A percentile compares a stretch with the other conserved stretches of the same genome.
phyloP scores from a whole-genome alignment of 345 rosid species.

The Hypericum androsaemum region DNA sequence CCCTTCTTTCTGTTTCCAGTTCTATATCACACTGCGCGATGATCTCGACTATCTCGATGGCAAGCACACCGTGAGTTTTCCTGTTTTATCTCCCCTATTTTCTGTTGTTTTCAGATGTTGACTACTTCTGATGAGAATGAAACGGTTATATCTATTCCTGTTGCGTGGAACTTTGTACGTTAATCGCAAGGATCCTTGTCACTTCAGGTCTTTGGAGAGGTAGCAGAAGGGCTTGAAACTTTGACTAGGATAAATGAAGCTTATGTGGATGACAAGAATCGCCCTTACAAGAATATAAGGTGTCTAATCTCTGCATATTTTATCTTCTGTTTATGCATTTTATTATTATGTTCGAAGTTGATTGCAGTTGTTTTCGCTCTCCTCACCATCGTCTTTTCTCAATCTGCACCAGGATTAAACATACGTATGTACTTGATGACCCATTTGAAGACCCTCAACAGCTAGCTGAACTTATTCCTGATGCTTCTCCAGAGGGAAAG shows the following conservation, averaged over 20 bases:
- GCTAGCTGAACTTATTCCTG: constrained; percentile 66
- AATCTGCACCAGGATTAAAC: constrained; percentile 54
- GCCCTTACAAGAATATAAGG: constrained; percentile 78
- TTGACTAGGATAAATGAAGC: constrained; percentile 83
- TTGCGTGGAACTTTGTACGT: background rate
- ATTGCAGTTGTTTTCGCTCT: background rate
- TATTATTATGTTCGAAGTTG: background rate
- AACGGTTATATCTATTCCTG: background rate
- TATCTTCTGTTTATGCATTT: background rate
- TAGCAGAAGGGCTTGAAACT: constrained; percentile 86
- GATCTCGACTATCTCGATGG: constrained; percentile 93
- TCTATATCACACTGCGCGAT: constrained; percentile 79
- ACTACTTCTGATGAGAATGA: background rate
- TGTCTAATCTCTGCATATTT: constrained; percentile 10
- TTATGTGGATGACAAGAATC: constrained; percentile 67
- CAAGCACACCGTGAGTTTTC: constrained; percentile 74
- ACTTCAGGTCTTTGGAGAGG: constrained; percentile 81
- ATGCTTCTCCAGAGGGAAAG: constrained; percentile 85
- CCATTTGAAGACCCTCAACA: constrained; percentile 86
- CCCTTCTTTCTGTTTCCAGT: constrained; percentile 34
- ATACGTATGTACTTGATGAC: constrained; percentile 70
- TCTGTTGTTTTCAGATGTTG: background rate
- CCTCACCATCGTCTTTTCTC: background rate
- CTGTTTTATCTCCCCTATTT: background rate
- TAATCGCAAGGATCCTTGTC: background rate